Conservation (phyloP, 1,284 basidiomycete species). For the Papiliotrema fonsecae region DNA sequence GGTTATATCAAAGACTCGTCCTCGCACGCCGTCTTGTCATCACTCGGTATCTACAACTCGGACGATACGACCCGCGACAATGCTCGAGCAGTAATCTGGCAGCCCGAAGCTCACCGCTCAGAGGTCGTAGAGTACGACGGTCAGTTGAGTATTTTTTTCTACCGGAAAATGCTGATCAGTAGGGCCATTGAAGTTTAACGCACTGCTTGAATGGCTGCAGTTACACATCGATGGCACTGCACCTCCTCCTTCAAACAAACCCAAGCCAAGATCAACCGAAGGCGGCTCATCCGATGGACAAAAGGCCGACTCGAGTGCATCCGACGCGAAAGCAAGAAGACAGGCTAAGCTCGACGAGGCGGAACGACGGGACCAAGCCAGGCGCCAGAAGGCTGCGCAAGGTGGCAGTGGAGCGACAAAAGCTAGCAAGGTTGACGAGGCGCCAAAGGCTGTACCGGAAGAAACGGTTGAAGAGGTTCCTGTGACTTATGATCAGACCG, state of each 20-base stretch:
- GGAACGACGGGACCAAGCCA: conserved; percentile 33
- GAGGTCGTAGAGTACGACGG: conserved; percentile 37
- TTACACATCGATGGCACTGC: conserved; percentile 17
- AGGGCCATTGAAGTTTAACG: conserved; percentile 47
- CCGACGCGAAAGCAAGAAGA: conserved; percentile 14
- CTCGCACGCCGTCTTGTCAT: conserved; percentile 52
- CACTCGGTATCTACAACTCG: conserved; percentile 25
- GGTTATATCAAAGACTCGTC: conserved; percentile 60
- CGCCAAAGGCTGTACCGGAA: conserved; percentile 5
- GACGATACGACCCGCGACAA: conserved; percentile 27
- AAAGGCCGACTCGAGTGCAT: conserved; percentile 16
- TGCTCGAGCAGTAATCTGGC: conserved; percentile 37
- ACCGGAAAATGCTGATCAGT: background rate
- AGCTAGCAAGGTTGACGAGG: conserved; percentile 4
- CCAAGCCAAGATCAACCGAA: conserved; percentile 7
- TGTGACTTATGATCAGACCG: background rate
- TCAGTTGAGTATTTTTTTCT: conserved; percentile 8
- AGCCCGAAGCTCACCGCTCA: conserved; percentile 14
- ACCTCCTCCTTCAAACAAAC: conserved; percentile 2
- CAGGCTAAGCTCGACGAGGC: conserved; percentile 41
- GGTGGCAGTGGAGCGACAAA: conserved; percentile 10
- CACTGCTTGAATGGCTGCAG: conserved; percentile 41
- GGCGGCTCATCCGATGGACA: conserved; percentile 1
- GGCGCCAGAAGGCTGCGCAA: conserved; percentile 32
- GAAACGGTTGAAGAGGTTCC: background rate